Conservation (phyloP, 352 stramenopile genomes). For the Pythium biforme region DNA sequence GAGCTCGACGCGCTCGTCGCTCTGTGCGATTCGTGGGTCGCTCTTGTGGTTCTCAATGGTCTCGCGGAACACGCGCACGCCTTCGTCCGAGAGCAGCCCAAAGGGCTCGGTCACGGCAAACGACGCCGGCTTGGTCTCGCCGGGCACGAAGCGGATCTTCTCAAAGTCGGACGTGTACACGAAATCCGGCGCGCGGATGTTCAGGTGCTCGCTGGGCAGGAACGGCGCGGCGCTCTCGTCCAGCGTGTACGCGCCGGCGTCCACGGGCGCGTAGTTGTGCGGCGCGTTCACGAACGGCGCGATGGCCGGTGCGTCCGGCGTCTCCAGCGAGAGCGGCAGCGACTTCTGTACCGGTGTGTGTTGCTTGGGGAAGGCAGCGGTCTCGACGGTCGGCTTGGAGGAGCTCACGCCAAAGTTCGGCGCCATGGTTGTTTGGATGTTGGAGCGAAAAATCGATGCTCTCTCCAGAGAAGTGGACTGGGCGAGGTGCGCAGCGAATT, state of each 20-base stretch:
- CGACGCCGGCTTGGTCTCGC: conserved; percentile 15
- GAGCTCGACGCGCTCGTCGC: conserved; percentile 28
- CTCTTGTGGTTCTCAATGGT: conserved; percentile 18
- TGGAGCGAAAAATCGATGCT: conserved; percentile 3
- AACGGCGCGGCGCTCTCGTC: conserved; percentile 10
- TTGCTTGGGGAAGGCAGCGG: neutral
- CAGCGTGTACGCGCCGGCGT: conserved; percentile 18
- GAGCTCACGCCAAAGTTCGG: conserved; percentile 3
- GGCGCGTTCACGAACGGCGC: conserved; percentile 22
- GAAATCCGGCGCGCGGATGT: conserved; percentile 18
- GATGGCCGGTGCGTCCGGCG: conserved; percentile 4
- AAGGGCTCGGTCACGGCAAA: conserved; percentile 27
- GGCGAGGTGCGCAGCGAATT: neutral
- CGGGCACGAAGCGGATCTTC: conserved; percentile 23
- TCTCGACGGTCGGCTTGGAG: neutral
- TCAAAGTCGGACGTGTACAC: conserved; percentile 25
- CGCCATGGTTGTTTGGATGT: neutral
- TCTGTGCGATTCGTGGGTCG: conserved; percentile 24
- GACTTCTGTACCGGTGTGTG: neutral
- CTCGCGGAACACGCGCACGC: conserved; percentile 21
- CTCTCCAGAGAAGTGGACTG: neutral
- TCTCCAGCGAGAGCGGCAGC: conserved; percentile 12
- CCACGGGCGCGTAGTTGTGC: conserved; percentile 18
- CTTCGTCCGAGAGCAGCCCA: conserved; percentile 22
- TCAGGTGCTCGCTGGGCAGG: conserved; percentile 12